A percentile compares a stretch with the other conserved stretches of the same genome.
phyloP scores from a whole-genome alignment of 164 flowering plant genomes.

The Dillenia suffruticosa region DNA sequence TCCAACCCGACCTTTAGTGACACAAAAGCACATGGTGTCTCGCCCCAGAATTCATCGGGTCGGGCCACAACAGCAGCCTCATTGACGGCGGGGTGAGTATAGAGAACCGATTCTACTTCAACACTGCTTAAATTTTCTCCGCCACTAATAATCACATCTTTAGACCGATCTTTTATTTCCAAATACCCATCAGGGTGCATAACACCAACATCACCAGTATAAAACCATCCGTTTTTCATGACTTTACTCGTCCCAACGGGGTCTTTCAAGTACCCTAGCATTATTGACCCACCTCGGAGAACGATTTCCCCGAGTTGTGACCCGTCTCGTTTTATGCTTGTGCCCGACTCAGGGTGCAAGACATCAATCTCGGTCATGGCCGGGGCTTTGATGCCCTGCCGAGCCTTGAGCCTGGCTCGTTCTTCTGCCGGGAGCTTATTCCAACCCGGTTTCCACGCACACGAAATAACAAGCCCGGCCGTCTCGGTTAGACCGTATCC shows the following conservation, averaged over 20 bases:
- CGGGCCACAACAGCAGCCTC: slow-evolving; percentile 57
- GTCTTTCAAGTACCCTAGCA: slow-evolving; percentile 42
- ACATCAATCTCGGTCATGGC: slow-evolving; percentile 33
- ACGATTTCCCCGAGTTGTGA: slow-evolving; percentile 37
- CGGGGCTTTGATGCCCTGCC: slow-evolving; percentile 39
- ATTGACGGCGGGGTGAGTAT: slow-evolving; percentile 30
- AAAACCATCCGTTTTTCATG: slow-evolving; percentile 32
- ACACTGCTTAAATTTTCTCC: slow-evolving; percentile 56
- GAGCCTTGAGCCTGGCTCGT: slow-evolving; percentile 38
- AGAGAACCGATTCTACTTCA: slow-evolving; percentile 51
- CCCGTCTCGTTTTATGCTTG: slow-evolving; percentile 34
- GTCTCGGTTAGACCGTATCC: slow-evolving; percentile 60
- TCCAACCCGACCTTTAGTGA: slow-evolving; percentile 19
- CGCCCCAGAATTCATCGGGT: slow-evolving; percentile 52
- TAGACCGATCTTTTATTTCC: slow-evolving; percentile 37
- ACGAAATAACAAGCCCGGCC: slow-evolving; percentile 30
- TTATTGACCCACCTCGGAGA: slow-evolving; percentile 29
- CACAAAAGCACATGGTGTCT: slow-evolving; percentile 57
- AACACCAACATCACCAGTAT: slow-evolving; percentile 41
- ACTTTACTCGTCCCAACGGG: slow-evolving; percentile 19
- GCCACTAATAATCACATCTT: slow-evolving; percentile 50
- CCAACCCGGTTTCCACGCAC: slow-evolving; percentile 54
- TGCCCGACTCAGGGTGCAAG: slow-evolving; percentile 23
- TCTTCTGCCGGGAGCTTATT: slow-evolving; percentile 32
- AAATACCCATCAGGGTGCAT: slow-evolving; percentile 38